These are phyloP conservation scores for Parastagonospora avenae DNA, from an alignment of 2,329 filamentous ascomycete species.

Conservation along the genomic window DNA sequence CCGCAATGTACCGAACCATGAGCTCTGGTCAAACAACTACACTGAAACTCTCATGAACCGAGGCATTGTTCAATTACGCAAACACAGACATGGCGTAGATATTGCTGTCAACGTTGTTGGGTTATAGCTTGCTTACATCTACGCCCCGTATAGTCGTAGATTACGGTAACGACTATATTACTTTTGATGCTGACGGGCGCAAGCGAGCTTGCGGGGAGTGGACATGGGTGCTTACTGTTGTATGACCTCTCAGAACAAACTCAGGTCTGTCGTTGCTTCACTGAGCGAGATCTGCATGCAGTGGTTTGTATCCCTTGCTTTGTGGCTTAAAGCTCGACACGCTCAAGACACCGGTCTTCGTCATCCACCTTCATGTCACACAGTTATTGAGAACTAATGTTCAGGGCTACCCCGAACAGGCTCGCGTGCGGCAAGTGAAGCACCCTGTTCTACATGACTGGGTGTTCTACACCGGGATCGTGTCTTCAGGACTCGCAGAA, in stretches of 20 bases:
- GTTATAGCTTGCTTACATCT: neutral
- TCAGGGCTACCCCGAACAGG: neutral
- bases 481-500: constrained; percentile 26
- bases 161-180: constrained; percentile 10
- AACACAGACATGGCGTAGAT: neutral
- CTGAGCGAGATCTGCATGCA: constrained; percentile 35
- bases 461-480: constrained; percentile 2
- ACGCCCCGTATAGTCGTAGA: constrained; percentile 6
- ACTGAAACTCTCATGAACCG: neutral
- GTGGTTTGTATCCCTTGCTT: constrained; percentile 25
- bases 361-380: constrained; percentile 6
- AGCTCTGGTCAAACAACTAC: constrained; percentile 1
- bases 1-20: constrained; percentile 31
- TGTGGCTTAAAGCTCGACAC: constrained; percentile 39
- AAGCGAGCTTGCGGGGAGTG: constrained; percentile 34
- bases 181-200: constrained; percentile 36
- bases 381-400: neutral
- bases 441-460: constrained; percentile 4
- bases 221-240: constrained; percentile 12
- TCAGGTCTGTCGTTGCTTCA: constrained; percentile 36
- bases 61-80: neutral
- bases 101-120: neutral
- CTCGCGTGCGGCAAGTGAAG: constrained; percentile 2
- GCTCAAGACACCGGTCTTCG: constrained; percentile 25
- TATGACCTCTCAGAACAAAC: constrained; percentile 33